A percentile compares a stretch with the other conserved stretches of the same genome.
Conservation (phyloP, 1,284 basidiomycete genomes). For the Austropuccinia psidii region DNA sequence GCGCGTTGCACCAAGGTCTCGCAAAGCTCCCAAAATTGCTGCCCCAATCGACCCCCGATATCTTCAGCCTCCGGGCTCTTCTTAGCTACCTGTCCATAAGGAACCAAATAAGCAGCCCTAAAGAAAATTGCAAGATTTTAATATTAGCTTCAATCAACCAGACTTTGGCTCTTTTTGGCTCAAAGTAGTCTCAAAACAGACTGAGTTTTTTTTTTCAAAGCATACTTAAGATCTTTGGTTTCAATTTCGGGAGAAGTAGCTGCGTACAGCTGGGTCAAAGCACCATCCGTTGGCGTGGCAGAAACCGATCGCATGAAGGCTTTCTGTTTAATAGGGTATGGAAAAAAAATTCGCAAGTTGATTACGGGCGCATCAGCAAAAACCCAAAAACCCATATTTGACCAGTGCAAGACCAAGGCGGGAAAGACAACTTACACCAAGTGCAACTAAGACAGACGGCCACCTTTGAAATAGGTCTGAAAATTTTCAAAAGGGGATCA, state of each 20-base stretch:
- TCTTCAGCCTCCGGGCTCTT: not conserved
- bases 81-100: conserved; percentile 2
- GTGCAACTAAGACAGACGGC: not conserved
- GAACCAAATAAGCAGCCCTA: not conserved
- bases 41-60: not conserved
- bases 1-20: not conserved
- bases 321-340: too few species aligned
- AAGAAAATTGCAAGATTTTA: not conserved
- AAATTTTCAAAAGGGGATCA: not conserved
- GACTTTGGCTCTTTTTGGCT: not conserved
- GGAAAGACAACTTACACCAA: not conserved
- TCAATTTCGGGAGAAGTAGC: conserved; percentile 8
- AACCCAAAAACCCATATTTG: not conserved
- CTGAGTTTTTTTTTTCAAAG: too few species aligned
- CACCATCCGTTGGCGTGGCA: not conserved
- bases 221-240: not conserved
- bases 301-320: not conserved
- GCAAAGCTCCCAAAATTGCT: not conserved
- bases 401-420: not conserved
- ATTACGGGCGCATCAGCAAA: not conserved
- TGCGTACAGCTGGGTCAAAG: not conserved
- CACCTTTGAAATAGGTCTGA: not conserved
- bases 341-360: not conserved
- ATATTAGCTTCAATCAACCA: not conserved
- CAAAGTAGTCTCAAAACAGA: not conserved